A percentile compares a stretch with the other conserved stretches of the same genome.
These are phyloP conservation scores for Zygotorulaspora danielsina DNA, from an alignment of 805 yeast species.

Conservation along the genomic window DNA sequence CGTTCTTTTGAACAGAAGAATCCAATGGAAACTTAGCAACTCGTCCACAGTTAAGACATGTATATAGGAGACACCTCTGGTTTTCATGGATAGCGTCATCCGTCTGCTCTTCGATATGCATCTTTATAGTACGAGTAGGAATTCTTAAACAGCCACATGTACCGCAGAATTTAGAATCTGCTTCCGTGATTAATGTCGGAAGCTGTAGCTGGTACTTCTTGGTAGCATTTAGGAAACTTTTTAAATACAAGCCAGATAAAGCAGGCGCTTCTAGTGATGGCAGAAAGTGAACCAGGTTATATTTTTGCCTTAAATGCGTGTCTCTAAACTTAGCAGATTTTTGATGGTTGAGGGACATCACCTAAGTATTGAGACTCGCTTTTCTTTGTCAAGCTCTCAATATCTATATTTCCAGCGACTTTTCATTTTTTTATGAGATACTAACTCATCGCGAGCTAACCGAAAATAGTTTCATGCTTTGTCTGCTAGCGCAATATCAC, in stretches of 20 bases:
- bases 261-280: slow-evolving; percentile 22
- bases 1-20: not conserved
- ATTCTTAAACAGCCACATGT: slow-evolving; percentile 31
- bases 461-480: no score
- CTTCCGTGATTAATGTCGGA: slow-evolving; percentile 20
- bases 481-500: no score
- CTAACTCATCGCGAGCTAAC: not conserved
- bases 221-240: slow-evolving; percentile 30
- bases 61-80: slow-evolving; percentile 22
- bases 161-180: slow-evolving; percentile 31
- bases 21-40: slow-evolving; percentile 15
- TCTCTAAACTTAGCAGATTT: slow-evolving; percentile 29
- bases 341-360: slow-evolving; percentile 21
- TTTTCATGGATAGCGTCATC: slow-evolving; percentile 9
- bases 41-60: slow-evolving; percentile 32
- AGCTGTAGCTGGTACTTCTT: slow-evolving; percentile 28
- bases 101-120: slow-evolving; percentile 5
- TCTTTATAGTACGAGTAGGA: slow-evolving; percentile 21
- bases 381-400: not conserved
- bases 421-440: not conserved
- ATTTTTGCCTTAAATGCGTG: slow-evolving; percentile 26
- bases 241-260: slow-evolving; percentile 31
- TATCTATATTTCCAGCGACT: not conserved
- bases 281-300: slow-evolving; percentile 27
- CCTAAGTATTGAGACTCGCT: not conserved